A percentile compares a stretch with the other conserved stretches of the same genome.
Evolutionary conservation across 805 yeast species (phyloP).

Genomic region (Lachancea fermentati): DNA sequence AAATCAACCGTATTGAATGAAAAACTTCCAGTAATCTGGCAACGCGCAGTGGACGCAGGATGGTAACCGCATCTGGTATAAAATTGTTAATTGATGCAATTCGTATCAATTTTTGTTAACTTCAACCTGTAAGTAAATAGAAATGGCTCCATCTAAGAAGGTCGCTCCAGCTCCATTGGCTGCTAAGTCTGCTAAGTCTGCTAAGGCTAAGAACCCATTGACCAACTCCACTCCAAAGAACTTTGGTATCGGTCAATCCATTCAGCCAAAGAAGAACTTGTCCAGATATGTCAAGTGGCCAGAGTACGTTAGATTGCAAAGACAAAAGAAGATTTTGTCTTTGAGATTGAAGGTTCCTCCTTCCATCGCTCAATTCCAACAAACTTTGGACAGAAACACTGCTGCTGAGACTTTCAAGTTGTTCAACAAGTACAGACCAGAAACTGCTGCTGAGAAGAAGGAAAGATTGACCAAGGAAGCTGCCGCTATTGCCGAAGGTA

Average conservation of each 20-base stretch:
- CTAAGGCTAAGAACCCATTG: slow-evolving; percentile 73
- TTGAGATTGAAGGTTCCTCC: slow-evolving; percentile 99
- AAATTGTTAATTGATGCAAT: too few relatives aligned
- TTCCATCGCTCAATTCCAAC: slow-evolving; percentile 93
- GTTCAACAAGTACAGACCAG: slow-evolving; percentile 99
- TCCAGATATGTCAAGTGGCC: slow-evolving; percentile 99
- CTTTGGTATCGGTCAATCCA: slow-evolving; percentile 94
- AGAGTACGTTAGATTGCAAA: slow-evolving; percentile 94
- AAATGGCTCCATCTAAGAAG: slow-evolving; percentile 60
- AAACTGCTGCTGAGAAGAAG: slow-evolving; percentile 95
- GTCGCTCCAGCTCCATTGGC: slow-evolving; percentile 99
- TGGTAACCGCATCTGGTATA: neutral
- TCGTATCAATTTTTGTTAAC: too few relatives aligned
- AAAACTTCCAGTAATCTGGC: too few relatives aligned
- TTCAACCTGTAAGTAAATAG: slow-evolving; percentile 1
- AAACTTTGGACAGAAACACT: slow-evolving; percentile 96
- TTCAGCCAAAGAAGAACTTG: slow-evolving; percentile 94
- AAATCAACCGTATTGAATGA: too few relatives aligned
- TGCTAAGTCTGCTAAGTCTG: slow-evolving; percentile 52
- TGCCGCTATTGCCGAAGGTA: slow-evolving; percentile 97
- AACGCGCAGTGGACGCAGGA: too few relatives aligned
- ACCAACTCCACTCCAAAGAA: slow-evolving; percentile 84
- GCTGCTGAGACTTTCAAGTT: slow-evolving; percentile 96
- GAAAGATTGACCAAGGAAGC: slow-evolving; percentile 99
- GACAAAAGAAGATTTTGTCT: slow-evolving; percentile 95